A percentile compares a stretch with the other conserved stretches of the same genome.
Conservation (phyloP, 208 protist species). For the Leishmania arabica region DNA sequence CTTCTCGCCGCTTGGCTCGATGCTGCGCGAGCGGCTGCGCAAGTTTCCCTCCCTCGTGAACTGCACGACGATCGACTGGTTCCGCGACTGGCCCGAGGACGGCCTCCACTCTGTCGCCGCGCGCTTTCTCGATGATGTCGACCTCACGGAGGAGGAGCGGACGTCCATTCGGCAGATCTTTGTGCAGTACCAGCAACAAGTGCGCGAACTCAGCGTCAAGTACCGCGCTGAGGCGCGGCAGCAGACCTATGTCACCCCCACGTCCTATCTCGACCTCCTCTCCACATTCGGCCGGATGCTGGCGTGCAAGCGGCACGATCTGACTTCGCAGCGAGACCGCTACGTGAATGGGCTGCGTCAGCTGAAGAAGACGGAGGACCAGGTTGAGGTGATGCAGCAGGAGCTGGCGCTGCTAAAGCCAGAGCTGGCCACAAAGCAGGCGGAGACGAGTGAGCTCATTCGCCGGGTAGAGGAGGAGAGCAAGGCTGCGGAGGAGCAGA, state of each 20-base stretch:
- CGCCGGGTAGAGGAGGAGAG: slow-evolving; percentile 87
- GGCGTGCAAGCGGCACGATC: slow-evolving; percentile 75
- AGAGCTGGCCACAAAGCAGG: slow-evolving; percentile 91
- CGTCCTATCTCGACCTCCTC: slow-evolving; percentile 96
- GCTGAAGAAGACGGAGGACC: slow-evolving; percentile 92
- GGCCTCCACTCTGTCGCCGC: slow-evolving; percentile 93
- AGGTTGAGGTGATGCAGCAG: slow-evolving; percentile 95
- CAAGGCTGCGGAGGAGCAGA: slow-evolving; percentile 82
- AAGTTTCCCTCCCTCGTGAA: slow-evolving; percentile 98
- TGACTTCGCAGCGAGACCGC: slow-evolving; percentile 85
- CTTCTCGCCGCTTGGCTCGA: slow-evolving; percentile 97
- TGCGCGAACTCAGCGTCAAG: slow-evolving; percentile 71
- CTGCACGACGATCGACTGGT: slow-evolving; percentile 99
- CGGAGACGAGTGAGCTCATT: slow-evolving; percentile 89
- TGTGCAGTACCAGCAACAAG: slow-evolving; percentile 91
- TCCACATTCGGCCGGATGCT: slow-evolving; percentile 92
- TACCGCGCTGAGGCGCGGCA: slow-evolving; percentile 92
- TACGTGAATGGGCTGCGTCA: slow-evolving; percentile 91
- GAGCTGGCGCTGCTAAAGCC: slow-evolving; percentile 91
- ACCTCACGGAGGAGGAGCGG: slow-evolving; percentile 75
- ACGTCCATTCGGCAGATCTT: slow-evolving; percentile 87
- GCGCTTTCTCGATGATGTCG: slow-evolving; percentile 85
- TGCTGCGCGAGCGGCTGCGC: slow-evolving; percentile 94
- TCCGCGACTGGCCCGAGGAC: slow-evolving; percentile 96
- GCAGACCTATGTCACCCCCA: slow-evolving; percentile 96